Evolutionary conservation across 108 stramenopile species (phyloP), one percentile per base, ranked within the genome.

Genomic region (Fistulifera solaris): DNA sequence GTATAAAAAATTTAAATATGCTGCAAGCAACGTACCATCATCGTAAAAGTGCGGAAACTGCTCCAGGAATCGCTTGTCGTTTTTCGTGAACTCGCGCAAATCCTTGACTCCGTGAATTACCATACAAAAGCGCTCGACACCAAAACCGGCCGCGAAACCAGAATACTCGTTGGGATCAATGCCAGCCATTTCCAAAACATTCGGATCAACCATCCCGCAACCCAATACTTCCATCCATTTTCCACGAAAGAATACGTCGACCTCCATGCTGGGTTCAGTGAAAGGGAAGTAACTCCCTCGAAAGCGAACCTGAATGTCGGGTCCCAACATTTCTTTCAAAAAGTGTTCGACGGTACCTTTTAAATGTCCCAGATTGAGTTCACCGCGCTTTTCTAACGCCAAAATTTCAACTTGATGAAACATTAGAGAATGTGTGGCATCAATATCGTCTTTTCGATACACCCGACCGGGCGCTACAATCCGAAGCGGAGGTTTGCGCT

Each of bases 201-300:
- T 72, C 17, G 80, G 69, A 49, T 98, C 87, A 7, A 98, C 72
- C 59, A 96, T 89, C 7, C 97, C 97, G 44, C 94, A 95, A 26
- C 97, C 97, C 45, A 98, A 72, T 0, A 98, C 95, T 69, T 98
- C 97, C 45, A 98, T 57, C 97, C 97, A 98, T 57, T 92, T 76
- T 1, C 85, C 97, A 22, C 93, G 63, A 68, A 83, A 94, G 42
- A 74, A 76, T 14, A 98, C 85, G 53, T 98, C 97, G 31, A 96
- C 78, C 74, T 98, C 97, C 53, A 83, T 79, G 48, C 87, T 90
- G 8, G 95, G 94, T 25, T 91, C 76, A 0, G 97, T 98, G 62
- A 98, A 98, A 11, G 97, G 97, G 56, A 98, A 98, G 77, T 93
- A 98, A 66, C 65, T 89, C 68, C 64, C 89, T 13, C 62, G 67